Conservation (phyloP, 164 flowering plant species). For the Euptelea pleiosperma region DNA sequence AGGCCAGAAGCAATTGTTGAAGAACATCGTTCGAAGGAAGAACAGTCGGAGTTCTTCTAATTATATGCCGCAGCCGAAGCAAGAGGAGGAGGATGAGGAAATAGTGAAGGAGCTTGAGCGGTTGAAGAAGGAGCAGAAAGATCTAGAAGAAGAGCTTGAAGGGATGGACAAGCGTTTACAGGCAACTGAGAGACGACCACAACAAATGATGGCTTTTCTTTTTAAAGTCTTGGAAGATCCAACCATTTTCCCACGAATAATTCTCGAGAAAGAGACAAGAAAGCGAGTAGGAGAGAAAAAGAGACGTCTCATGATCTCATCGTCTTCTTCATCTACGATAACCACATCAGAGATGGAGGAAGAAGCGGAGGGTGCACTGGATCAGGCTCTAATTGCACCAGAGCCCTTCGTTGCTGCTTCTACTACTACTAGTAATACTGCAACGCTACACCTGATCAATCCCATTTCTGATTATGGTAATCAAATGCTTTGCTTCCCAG, state of each 20-base stretch:
- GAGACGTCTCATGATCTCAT: slow-evolving; percentile 28
- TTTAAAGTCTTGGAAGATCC: slow-evolving; percentile 69
- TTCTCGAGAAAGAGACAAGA: slow-evolving; percentile 36
- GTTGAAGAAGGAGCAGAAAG: slow-evolving; percentile 61
- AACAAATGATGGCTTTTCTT: slow-evolving; percentile 89
- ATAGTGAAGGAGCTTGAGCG: slow-evolving; percentile 47
- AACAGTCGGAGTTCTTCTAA: not conserved
- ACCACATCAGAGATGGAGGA: slow-evolving; percentile 37
- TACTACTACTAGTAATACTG: not conserved
- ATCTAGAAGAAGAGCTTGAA: slow-evolving; percentile 49
- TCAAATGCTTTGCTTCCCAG: slow-evolving; percentile 18
- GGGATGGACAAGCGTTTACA: slow-evolving; percentile 61
- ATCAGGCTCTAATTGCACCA: slow-evolving; percentile 14
- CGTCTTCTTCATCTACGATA: slow-evolving; percentile 21
- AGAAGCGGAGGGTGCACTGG: slow-evolving; percentile 28
- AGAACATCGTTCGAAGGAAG: slow-evolving; percentile 54
- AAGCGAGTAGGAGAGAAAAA: slow-evolving; percentile 32
- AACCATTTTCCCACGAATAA: slow-evolving; percentile 49
- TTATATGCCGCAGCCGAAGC: not conserved
- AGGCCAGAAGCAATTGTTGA: slow-evolving; percentile 65
- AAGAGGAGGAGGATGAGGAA: slow-evolving; percentile 7
- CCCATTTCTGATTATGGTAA: not conserved
- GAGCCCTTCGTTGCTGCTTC: not conserved
- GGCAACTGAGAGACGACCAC: slow-evolving; percentile 73
- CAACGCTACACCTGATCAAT: not conserved